Evolutionary conservation across 768 basidiomycete species (phyloP).

Genomic region (Aureoboletus auriporus): DNA sequence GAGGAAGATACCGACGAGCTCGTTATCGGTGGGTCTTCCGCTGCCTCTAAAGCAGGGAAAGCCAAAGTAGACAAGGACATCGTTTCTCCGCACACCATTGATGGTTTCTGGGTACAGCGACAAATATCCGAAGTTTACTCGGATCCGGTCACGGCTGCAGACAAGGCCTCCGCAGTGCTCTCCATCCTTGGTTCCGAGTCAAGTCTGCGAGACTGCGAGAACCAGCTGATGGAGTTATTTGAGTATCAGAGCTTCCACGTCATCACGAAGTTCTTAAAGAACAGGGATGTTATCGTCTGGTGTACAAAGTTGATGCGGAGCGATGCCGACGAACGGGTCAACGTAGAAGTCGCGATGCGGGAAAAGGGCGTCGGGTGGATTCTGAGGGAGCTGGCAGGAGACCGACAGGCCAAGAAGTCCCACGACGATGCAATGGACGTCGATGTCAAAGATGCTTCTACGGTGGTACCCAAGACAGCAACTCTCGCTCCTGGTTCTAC

Average conservation of each 20-base stretch:
- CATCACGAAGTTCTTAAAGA: conserved; percentile 87
- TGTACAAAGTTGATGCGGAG: conserved; percentile 93
- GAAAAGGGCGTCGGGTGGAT: conserved; percentile 98
- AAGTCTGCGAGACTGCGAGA: conserved; percentile 88
- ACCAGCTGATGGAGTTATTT: conserved; percentile 94
- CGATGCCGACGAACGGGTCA: conserved; percentile 82
- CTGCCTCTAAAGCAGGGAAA: conserved; percentile 39
- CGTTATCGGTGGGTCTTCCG: conserved; percentile 71
- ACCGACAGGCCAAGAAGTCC: conserved; percentile 56
- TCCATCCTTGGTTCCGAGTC: conserved; percentile 84
- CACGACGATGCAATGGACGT: conserved; percentile 72
- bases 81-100: conserved; percentile 87
- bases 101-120: conserved; percentile 98
- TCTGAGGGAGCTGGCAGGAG: conserved; percentile 80
- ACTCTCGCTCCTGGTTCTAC: conserved; percentile 85
- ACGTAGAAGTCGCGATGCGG: conserved; percentile 96
- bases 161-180: conserved; percentile 84
- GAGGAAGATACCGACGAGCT: conserved; percentile 63
- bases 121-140: conserved; percentile 88
- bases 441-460: conserved; percentile 49
- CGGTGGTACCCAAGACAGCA: conserved; percentile 69
- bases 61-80: conserved; percentile 67
- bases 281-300: conserved; percentile 96
- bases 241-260: conserved; percentile 91
- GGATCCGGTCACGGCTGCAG: conserved; percentile 91